Conservation (phyloP, 2,329 filamentous ascomycete species). For the Stromatinia cepivora region DNA sequence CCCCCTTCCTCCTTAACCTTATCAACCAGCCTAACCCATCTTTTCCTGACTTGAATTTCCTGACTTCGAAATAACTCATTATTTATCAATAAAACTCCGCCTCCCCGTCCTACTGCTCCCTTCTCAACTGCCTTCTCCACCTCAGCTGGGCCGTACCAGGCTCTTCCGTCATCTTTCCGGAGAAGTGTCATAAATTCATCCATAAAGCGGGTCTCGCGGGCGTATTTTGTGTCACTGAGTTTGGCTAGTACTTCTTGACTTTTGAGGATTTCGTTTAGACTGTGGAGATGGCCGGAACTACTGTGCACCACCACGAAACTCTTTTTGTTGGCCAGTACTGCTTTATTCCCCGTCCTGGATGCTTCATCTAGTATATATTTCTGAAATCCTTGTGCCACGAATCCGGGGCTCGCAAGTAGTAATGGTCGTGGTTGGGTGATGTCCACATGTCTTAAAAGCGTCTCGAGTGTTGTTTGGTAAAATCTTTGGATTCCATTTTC, state of each 20-base stretch:
- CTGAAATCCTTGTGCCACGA: constrained; percentile 78
- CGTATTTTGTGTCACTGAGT: constrained; percentile 85
- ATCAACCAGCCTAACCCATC: constrained; percentile 85
- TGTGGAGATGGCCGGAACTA: constrained; percentile 82
- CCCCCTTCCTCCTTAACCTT: constrained; percentile 84
- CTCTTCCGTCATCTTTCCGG: constrained; percentile 80
- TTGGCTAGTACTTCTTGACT: constrained; percentile 74
- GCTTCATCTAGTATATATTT: constrained; percentile 69
- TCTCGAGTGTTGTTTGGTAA: constrained; percentile 73
- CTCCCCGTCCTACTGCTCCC: constrained; percentile 84
- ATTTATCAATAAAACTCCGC: constrained; percentile 81
- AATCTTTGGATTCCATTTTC: constrained; percentile 74
- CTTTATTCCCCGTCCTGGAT: constrained; percentile 62
- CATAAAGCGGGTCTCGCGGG: constrained; percentile 79
- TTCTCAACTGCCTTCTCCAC: constrained; percentile 81
- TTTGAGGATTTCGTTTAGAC: constrained; percentile 82
- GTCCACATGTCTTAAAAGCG: constrained; percentile 76
- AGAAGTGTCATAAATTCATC: constrained; percentile 79
- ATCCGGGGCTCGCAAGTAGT: constrained; percentile 85
- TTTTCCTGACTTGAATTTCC: constrained; percentile 71
- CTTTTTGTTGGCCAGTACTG: constrained; percentile 61
- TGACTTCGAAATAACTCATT: constrained; percentile 85
- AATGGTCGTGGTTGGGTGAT: constrained; percentile 69
- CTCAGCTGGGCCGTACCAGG: constrained; percentile 85
- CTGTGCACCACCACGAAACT: constrained; percentile 76